Base-by-base conservation (phyloP, 768 basidiomycete genomes). In the Suillus fuscotomentosus region DNA sequence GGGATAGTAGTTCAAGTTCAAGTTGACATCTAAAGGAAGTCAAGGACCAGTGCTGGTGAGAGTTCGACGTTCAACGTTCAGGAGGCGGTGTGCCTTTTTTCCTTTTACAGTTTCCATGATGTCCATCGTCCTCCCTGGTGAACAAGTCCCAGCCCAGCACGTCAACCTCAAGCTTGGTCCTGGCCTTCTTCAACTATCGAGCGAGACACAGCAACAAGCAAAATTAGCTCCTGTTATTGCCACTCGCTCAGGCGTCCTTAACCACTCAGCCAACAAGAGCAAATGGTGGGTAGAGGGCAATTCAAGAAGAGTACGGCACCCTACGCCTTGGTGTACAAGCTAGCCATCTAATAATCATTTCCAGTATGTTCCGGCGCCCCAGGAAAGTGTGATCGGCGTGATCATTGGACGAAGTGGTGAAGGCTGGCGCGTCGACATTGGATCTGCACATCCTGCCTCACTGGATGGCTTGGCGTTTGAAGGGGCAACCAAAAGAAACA, bases 381-480 rank as follows among this genome's bases (percentile, higher is more conserved):
- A 94, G 68, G 97, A 99, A 73, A 87, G 90, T 11, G 94, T 99
- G 2, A 82, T 99, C 27, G 97, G 96, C 3, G 83, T 90, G 43
- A 81, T 99, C 60, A 82, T 84, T 7, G 92, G 89, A 65, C 88
- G 90, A 69, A 82, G 88, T 62, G 95, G 94, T 43, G 97, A 99
- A 71, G 91, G 89, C 7, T 99, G 88, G 82, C 86, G 95, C 53
- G 94, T 99, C 27, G 97, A 99, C 75, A 94, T 99, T 66, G 96
- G 96, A 3, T 83, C 89, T 34, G 91, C 95, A 6, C 95, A 97
- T 71, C 81, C 83, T 56, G 97, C 97, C 0, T 84, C 86, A 6
- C 77, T 99, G 51, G 96, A 98, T 70, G 92, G 86, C 0, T 83
- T 98, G 38, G 95, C 97, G 2, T 99, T 99, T 73, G 97, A 99